Base-by-base conservation (phyloP, 169 alveolate species). In the Cryptosporidium viatorum region DNA sequence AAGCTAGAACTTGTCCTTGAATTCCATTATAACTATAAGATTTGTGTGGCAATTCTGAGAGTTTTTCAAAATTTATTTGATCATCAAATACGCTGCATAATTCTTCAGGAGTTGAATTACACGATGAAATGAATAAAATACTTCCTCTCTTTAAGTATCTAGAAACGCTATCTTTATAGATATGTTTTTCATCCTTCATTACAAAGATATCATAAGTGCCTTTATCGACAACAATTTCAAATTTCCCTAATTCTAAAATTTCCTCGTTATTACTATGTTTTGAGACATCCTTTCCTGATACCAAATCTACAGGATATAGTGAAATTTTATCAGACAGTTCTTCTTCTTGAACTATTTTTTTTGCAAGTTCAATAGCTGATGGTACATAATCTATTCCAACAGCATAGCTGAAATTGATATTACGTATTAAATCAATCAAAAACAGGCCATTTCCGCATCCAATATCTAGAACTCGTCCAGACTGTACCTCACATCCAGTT, bases 371-470 rank as follows among this genome's bases (percentile, higher is more conserved):
- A 8, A 93, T 93, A 23, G 94, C 94, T 6, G 84, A 86, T 18
- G 85, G 86, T 35, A 92, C 80, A 85, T 91, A 92, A 80, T 93
- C 95, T 21, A 93, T 91, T 14, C 95, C 95, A 37, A 85, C 86
- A 59, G 89, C 92, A 29, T 51, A 59, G 14, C 31, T 14, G 50
- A 92, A 92, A 18, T 92, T 93, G 43, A 67, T 67, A 51, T 80
- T 48, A 21, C 60, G 74, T 41, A 91, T 41, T 12, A 80, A 18
- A 33, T 91, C 86, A 48, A 85, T 67, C 45, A 93, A 84, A 69
- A 93, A 93, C 71, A 89, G 18, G 10, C 95, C 94, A 55, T 87
- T 85, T 7, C 95, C 95, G 41, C 93, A 93, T 14, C 95, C 95
- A 26, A 93, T 60, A 85, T 93, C 95, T 58, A 93, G 73, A 26